Evolutionary conservation across 2,329 filamentous ascomycete genomes (phyloP).

Genomic region (Sporothrix brunneoviolacea): DNA sequence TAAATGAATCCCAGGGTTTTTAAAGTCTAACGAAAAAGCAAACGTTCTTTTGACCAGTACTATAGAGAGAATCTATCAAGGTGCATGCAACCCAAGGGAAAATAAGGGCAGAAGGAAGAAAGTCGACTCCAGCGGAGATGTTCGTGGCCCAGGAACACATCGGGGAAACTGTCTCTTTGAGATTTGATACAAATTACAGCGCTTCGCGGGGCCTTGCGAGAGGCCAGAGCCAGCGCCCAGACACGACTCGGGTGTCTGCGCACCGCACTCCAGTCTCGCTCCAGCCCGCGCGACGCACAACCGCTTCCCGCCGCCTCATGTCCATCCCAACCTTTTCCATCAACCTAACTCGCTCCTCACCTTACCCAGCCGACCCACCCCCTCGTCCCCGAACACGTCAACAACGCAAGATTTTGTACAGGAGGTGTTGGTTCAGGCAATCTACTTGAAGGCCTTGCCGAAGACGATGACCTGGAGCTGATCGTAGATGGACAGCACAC

Average conservation of each 20-base stretch:
- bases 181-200: constrained; percentile 56
- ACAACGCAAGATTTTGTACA: constrained; percentile 29
- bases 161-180: constrained; percentile 46
- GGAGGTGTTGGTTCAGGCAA: constrained; percentile 34
- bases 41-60: constrained; percentile 12
- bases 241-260: too few relatives aligned
- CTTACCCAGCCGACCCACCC: constrained; percentile 3
- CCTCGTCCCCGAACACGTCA: too few relatives aligned
- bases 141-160: constrained; percentile 30
- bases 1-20: too few relatives aligned
- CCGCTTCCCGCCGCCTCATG: constrained; percentile 6
- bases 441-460: constrained; percentile 95
- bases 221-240: too few relatives aligned
- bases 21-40: constrained; percentile 1
- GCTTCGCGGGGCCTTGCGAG: constrained; percentile 19
- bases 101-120: constrained; percentile 21
- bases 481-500: constrained; percentile 99
- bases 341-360: neutral
- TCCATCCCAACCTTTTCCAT: constrained; percentile 8
- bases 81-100: constrained; percentile 31
- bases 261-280: too few relatives aligned
- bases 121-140: constrained; percentile 26
- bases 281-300: constrained; percentile 7
- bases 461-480: constrained; percentile 98
- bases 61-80: constrained; percentile 29